Percentiles rank a stretch among this genome's conserved stretches.
Evolutionary conservation across 202 grass and related monocot species (phyloP).

Genomic region (Saccharum hybrid): DNA sequence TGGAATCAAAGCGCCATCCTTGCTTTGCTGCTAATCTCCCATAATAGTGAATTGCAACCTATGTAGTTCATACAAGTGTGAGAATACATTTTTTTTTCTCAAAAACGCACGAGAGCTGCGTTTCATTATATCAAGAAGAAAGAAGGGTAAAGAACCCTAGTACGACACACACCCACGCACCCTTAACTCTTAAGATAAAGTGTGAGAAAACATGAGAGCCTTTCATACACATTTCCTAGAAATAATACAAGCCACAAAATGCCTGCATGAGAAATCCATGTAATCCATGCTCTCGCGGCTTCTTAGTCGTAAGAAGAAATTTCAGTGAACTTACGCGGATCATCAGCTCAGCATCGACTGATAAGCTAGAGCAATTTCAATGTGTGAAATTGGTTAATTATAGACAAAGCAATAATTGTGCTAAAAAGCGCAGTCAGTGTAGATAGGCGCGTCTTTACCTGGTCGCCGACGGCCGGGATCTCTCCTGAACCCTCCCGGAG

Average conservation of each 20-base stretch:
- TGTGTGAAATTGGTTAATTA: not conserved
- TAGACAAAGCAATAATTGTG: not conserved
- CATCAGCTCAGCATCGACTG: not conserved
- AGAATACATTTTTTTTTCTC: not conserved
- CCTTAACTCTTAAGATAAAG: not conserved
- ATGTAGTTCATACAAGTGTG: not conserved
- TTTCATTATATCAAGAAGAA: no score
- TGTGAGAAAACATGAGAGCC: constrained; percentile 2
- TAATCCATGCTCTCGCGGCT: not conserved
- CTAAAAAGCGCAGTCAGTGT: not conserved
- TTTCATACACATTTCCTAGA: not conserved
- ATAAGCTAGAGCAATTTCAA: not conserved
- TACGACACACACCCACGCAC: no score
- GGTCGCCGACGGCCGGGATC: constrained; percentile 65
- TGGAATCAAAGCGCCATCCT: constrained; percentile 95
- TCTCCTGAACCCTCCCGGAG: constrained; percentile 67
- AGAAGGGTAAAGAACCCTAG: no score
- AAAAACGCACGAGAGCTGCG: no score
- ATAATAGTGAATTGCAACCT: constrained; percentile 66
- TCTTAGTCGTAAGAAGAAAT: not conserved
- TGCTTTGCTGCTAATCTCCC: constrained; percentile 93
- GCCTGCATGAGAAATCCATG: not conserved
- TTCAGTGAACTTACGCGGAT: not conserved
- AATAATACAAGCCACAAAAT: constrained; percentile 1
- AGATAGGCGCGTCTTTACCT: constrained; percentile 51